Evolutionary conservation across 306 rosid genomes (phyloP).

Genomic region (Sicyos edulis): DNA sequence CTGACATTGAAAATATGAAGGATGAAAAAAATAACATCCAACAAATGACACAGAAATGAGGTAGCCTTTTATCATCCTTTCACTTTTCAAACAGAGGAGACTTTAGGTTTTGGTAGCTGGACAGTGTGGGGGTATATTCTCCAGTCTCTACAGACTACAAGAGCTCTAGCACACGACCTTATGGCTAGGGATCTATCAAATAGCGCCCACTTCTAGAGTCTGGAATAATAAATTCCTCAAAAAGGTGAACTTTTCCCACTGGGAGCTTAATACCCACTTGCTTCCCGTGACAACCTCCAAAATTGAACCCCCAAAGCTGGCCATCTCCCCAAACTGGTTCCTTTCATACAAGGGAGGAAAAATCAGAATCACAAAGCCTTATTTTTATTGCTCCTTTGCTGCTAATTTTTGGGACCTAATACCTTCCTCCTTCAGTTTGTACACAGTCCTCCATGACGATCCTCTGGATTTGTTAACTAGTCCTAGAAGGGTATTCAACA

Average conservation of each 20-base stretch:
- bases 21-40: background rate
- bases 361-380: background rate
- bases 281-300: background rate
- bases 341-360: background rate
- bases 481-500: background rate
- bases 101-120: slow-evolving; percentile 12
- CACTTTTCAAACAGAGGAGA: background rate
- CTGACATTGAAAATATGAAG: background rate
- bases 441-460: background rate
- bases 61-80: background rate
- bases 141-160: background rate
- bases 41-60: background rate
- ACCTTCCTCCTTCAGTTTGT: background rate
- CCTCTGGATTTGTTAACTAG: background rate
- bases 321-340: slow-evolving; percentile 1
- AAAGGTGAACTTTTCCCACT: background rate
- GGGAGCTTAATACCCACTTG: background rate
- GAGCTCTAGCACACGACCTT: background rate
- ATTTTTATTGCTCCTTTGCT: background rate
- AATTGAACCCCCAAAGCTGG: background rate
- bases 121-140: slow-evolving; percentile 12
- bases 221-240: background rate
- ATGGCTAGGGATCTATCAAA: background rate
- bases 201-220: background rate
- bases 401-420: background rate